Evolutionary conservation across 2,329 filamentous ascomycete genomes (phyloP).

Genomic region (Colletotrichum cuscutae): DNA sequence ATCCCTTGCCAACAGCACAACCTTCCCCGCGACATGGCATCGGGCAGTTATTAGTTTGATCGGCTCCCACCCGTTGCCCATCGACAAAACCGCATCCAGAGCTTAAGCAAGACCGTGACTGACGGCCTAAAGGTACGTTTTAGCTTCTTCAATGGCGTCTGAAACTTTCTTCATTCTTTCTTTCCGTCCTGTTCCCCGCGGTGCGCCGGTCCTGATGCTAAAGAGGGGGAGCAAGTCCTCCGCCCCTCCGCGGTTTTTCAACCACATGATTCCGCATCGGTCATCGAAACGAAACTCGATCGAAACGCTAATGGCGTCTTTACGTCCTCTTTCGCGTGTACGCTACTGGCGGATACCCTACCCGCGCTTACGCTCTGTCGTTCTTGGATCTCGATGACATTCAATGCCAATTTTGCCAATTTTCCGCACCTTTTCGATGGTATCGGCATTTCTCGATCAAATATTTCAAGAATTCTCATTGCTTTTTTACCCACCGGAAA

Average conservation of each 20-base stretch:
- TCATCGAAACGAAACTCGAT: conserved; percentile 29
- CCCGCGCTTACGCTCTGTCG: not conserved
- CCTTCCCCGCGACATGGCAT: not conserved
- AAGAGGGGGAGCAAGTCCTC: not conserved
- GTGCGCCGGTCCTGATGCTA: not conserved
- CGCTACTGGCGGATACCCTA: not conserved
- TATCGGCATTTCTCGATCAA: not conserved
- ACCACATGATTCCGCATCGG: not conserved
- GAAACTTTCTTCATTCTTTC: not conserved
- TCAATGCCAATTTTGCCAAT: conserved; percentile 3
- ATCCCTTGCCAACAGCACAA: not conserved
- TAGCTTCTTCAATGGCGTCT: not conserved
- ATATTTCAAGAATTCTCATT: not conserved
- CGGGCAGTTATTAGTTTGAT: not conserved
- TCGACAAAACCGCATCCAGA: not conserved
- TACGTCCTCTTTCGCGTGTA: not conserved
- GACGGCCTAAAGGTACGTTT: not conserved
- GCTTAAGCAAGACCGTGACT: not conserved
- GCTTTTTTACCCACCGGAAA: not conserved
- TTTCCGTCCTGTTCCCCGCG: not conserved
- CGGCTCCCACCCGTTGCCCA: not conserved
- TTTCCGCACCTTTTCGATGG: not conserved
- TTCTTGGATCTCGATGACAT: conserved; percentile 28
- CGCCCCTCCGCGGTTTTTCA: not conserved
- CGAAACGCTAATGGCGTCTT: conserved; percentile 13